Conservation (phyloP, 2,329 filamentous ascomycete genomes). For the Calonectria fujianensis region DNA sequence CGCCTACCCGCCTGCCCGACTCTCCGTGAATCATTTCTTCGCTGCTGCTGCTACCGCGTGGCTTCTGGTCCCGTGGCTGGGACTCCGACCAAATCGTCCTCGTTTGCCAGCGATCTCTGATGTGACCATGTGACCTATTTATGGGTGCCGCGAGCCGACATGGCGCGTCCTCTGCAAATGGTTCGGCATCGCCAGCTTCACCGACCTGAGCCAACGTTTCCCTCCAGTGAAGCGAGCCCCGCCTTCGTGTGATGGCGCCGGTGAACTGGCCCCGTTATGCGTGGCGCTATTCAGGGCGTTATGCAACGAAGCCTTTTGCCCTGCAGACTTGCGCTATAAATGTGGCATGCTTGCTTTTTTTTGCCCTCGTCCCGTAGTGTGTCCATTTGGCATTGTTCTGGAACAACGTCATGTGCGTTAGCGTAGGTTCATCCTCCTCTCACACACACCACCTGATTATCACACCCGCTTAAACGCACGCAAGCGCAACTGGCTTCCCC, state of each 20-base stretch:
- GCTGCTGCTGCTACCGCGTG: not conserved
- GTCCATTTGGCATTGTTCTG: slow-evolving; percentile 39
- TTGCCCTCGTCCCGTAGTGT: not conserved
- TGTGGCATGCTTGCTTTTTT: slow-evolving; percentile 24
- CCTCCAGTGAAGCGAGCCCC: slow-evolving; percentile 32
- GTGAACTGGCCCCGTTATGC: slow-evolving; percentile 28
- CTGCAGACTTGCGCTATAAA: slow-evolving; percentile 36
- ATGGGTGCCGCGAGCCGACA: slow-evolving; percentile 24
- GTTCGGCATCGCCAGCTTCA: slow-evolving; percentile 32
- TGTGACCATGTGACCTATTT: slow-evolving; percentile 26
- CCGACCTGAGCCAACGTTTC: slow-evolving; percentile 31
- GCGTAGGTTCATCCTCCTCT: slow-evolving; percentile 32
- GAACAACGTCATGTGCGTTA: slow-evolving; percentile 47
- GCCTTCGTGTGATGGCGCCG: slow-evolving; percentile 30
- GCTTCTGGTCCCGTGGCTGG: slow-evolving; percentile 21
- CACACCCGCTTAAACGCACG: slow-evolving; percentile 38
- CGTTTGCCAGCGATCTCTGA: not conserved
- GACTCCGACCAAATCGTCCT: not conserved
- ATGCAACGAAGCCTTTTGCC: slow-evolving; percentile 30
- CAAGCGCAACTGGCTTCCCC: slow-evolving; percentile 45
- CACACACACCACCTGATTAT: slow-evolving; percentile 27
- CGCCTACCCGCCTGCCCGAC: slow-evolving; percentile 29
- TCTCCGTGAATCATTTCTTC: slow-evolving; percentile 14
- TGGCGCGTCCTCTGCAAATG: slow-evolving; percentile 19
- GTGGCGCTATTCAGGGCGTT: slow-evolving; percentile 37